Evolutionary conservation across 164 flowering plant genomes (phyloP).

Genomic region (Amborella trichopoda): DNA sequence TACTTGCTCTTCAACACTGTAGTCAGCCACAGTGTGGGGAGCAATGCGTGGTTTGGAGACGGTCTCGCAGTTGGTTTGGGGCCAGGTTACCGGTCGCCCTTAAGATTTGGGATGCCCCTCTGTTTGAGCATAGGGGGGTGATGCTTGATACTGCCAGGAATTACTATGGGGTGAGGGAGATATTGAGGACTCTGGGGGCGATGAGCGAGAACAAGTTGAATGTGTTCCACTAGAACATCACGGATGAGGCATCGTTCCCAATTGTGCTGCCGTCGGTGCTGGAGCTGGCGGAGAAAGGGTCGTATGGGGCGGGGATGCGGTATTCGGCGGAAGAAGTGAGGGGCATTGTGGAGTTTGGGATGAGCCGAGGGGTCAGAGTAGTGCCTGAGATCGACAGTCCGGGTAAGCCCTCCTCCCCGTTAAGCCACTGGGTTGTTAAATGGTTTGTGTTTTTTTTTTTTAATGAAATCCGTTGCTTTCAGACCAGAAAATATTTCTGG

Average conservation of each 20-base stretch:
- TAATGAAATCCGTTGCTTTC: no score
- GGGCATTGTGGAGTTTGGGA: slow-evolving; percentile 53
- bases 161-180: slow-evolving; percentile 45
- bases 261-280: slow-evolving; percentile 60
- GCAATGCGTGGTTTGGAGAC: slow-evolving; percentile 91
- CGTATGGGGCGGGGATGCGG: slow-evolving; percentile 53
- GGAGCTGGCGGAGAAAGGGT: slow-evolving; percentile 47
- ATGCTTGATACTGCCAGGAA: slow-evolving; percentile 75
- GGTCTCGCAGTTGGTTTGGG: slow-evolving; percentile 75
- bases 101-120: slow-evolving; percentile 40
- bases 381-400: slow-evolving; percentile 82
- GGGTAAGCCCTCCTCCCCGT: slow-evolving; percentile 27
- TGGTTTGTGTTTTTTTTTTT: no score
- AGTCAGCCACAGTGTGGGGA: slow-evolving; percentile 63
- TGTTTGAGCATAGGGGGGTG: slow-evolving; percentile 62
- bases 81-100: slow-evolving; percentile 35
- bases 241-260: slow-evolving; percentile 88
- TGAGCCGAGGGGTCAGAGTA: slow-evolving; percentile 72
- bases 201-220: slow-evolving; percentile 75
- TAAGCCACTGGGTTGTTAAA: no score
- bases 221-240: slow-evolving; percentile 93
- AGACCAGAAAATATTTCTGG: no score
- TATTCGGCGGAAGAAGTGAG: slow-evolving; percentile 53
- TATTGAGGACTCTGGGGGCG: slow-evolving; percentile 54
- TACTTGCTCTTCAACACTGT: slow-evolving; percentile 36